Base-by-base conservation (phyloP, 805 yeast genomes). In the Blastobotrys parvus region DNA sequence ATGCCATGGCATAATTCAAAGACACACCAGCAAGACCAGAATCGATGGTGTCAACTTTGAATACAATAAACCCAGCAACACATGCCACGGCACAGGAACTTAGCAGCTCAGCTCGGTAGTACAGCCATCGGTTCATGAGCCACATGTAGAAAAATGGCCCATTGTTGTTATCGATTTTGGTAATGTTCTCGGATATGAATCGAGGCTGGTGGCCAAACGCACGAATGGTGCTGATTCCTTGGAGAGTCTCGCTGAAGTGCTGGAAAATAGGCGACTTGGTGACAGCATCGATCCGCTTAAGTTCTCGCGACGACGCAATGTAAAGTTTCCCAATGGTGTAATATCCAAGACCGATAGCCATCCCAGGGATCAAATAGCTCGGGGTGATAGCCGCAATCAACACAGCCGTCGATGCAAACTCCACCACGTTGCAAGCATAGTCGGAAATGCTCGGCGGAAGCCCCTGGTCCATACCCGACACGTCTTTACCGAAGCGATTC, bases 1-100 rank as follows among this genome's bases (percentile, higher is more conserved):
- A 87, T 4, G 89, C 74, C 48, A 88, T 81, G 11, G 97, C 95
- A 63, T 86, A 87, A 0, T 95, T 80, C 50, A 90, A 71, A 0
- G 96, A 85, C 53, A 90, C 77, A 67, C 97, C 97, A 3, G 97
- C 97, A 54, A 87, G 65, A 61, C 97, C 97, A 37, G 96, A 82
- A 62, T 88, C 95, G 42, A 90, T 66, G 52, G 94, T 92, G 1
- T 96, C 75, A 51, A 82, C 75, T 46, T 88, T 77, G 51, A 85
- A 74, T 35, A 90, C 86, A 43, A 80, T 61, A 0, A 94, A 79
- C 47, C 97, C 96, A 47, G 87, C 80, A 1, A 96, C 75, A 51
- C 82, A 75, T 46, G 88, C 77, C 51, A 84, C 74, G 36, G 89
- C 86, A 43, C 79, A 61, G 0, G 94, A 80, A 48, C 97, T 95